phyloP scores from a whole-genome alignment of 352 stramenopile genomes.

The Phytophthora tentaculata region DNA sequence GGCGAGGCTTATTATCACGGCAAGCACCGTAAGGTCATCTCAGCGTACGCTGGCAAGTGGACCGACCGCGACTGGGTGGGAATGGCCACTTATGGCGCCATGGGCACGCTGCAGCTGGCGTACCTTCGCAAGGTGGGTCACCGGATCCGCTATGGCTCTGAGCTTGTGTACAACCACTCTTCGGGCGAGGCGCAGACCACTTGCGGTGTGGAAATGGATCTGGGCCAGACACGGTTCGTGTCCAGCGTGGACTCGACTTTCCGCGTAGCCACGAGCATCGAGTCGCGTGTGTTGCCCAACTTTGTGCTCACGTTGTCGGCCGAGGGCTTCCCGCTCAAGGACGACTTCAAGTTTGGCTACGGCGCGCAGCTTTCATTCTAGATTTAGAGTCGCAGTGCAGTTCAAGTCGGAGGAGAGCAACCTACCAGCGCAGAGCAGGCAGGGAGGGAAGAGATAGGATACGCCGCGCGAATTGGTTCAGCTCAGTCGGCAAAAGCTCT shows the following conservation, averaged over 20 bases:
- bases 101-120: slow-evolving; percentile 85
- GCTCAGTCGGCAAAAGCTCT: slow-evolving; percentile 15
- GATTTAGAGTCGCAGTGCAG: slow-evolving; percentile 38
- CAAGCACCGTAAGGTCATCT: slow-evolving; percentile 88
- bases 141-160: slow-evolving; percentile 82
- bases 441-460: slow-evolving; percentile 21
- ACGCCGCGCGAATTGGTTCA: slow-evolving; percentile 16
- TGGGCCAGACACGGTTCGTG: slow-evolving; percentile 86
- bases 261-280: slow-evolving; percentile 83
- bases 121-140: slow-evolving; percentile 88
- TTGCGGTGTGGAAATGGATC: slow-evolving; percentile 82
- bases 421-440: slow-evolving; percentile 28
- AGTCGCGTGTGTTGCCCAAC: slow-evolving; percentile 87
- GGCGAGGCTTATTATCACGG: slow-evolving; percentile 91
- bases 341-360: slow-evolving; percentile 93
- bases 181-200: slow-evolving; percentile 85
- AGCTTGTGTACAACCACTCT: slow-evolving; percentile 88
- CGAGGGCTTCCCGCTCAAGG: slow-evolving; percentile 85
- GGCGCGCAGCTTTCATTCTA: slow-evolving; percentile 90
- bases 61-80: slow-evolving; percentile 70
- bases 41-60: slow-evolving; percentile 88
- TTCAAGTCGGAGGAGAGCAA: slow-evolving; percentile 34
- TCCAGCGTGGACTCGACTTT: slow-evolving; percentile 86
- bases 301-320: slow-evolving; percentile 87
- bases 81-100: slow-evolving; percentile 76